These are phyloP conservation scores for Anthracocystis panici-leucophaei DNA, from an alignment of 1,284 basidiomycete genomes.

Conservation along the genomic window DNA sequence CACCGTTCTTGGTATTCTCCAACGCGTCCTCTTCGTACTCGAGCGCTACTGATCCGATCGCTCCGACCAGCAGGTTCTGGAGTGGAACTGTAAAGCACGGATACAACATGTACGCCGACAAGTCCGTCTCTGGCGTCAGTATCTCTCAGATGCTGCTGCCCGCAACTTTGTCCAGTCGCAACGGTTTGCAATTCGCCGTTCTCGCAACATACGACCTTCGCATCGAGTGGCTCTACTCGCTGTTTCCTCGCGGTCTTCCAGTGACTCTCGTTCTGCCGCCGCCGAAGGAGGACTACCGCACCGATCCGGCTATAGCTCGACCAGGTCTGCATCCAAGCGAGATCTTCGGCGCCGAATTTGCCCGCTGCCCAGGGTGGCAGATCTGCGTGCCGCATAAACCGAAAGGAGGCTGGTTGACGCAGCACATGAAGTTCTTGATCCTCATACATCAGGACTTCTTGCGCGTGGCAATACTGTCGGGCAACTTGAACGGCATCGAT, in stretches of 20 bases:
- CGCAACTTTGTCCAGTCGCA: constrained; percentile 32
- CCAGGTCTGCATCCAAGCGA: constrained; percentile 50
- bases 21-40: not conserved
- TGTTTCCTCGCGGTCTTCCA: constrained; percentile 49
- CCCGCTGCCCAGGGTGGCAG: constrained; percentile 46
- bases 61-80: constrained; percentile 54
- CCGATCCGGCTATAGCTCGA: constrained; percentile 25
- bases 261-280: constrained; percentile 60
- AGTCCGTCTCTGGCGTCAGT: constrained; percentile 18
- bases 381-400: constrained; percentile 53
- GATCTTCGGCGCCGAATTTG: constrained; percentile 27
- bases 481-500: constrained; percentile 63
- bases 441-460: constrained; percentile 55
- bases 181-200: constrained; percentile 49
- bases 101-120: constrained; percentile 51
- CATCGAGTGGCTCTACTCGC: constrained; percentile 60
- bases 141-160: constrained; percentile 56
- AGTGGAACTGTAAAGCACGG: constrained; percentile 59
- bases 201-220: constrained; percentile 61
- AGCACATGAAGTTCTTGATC: constrained; percentile 64
- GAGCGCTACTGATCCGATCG: constrained; percentile 36
- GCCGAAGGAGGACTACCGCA: constrained; percentile 36
- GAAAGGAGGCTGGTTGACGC: constrained; percentile 48
- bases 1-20: not conserved
- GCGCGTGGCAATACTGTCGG: constrained; percentile 57